Percentiles rank a stretch among this genome's conserved stretches.
Conservation (phyloP, 2,329 filamentous ascomycete genomes). For the Alternaria conjuncta region DNA sequence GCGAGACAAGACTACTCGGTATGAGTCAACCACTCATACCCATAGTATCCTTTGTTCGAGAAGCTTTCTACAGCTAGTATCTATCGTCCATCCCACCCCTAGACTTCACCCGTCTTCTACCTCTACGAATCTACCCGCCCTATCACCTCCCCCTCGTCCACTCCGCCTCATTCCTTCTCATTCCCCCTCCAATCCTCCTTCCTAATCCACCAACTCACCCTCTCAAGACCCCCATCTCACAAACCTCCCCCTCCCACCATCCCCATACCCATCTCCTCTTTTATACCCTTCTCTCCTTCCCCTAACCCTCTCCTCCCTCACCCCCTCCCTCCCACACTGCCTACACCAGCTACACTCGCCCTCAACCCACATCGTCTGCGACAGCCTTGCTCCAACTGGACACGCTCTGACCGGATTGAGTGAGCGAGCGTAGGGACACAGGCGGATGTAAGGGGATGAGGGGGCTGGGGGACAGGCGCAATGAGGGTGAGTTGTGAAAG, state of each 20-base stretch:
- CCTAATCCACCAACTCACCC: too few relatives aligned
- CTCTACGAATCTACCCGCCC: not conserved
- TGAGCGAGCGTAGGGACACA: constrained; percentile 13
- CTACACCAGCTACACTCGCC: constrained; percentile 30
- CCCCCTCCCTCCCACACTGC: constrained; percentile 14
- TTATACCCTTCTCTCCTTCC: not conserved
- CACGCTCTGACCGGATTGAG: constrained; percentile 19
- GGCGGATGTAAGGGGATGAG: constrained; percentile 22
- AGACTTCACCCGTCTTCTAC: not conserved
- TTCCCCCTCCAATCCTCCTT: not conserved
- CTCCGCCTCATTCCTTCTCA: not conserved
- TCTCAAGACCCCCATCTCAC: too few relatives aligned
- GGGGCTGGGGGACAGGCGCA: constrained; percentile 37
- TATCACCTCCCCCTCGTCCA: not conserved
- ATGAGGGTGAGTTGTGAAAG: constrained; percentile 22
- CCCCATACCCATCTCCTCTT: not conserved
- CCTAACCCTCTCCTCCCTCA: not conserved
- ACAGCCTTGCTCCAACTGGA: constrained; percentile 18
- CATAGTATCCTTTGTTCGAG: not conserved
- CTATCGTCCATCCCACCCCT: not conserved
- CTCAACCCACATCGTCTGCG: constrained; percentile 2
- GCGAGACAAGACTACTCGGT: not conserved
- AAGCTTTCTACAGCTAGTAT: fast-evolving
- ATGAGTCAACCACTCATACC: not conserved
- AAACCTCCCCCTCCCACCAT: not conserved